Evolutionary conservation across 2,329 filamentous ascomycete genomes (phyloP), one percentile per base, ranked within the genome.

Genomic region (Fonsecaea erecta): DNA sequence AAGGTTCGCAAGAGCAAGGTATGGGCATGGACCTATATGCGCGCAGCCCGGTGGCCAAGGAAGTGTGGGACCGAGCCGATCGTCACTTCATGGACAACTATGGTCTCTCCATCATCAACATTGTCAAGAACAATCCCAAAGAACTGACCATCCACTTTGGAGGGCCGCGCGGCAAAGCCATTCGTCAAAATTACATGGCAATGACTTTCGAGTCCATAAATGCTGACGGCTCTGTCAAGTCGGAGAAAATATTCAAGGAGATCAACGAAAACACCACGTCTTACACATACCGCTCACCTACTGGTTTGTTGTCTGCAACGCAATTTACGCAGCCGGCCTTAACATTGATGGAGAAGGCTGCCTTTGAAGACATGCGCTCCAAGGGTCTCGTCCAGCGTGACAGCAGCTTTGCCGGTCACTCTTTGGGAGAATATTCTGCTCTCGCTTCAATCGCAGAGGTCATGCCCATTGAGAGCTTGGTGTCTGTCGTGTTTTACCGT

Each of bases 201-300:
- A 99, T 99, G 95, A 98, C 94, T 54, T 99, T 98, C 79, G 95
- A 99, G 83, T 96, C 94, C n/a, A 93, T 99, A 60, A 90, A 90
- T 65, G 83, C 91, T 1, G 95, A 99, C 77, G 95, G 95, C 28
- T 87, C 87, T 37, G 93, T 97, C 82, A 98, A 97, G 81, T 97
- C 95, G 0, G 95, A 99, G 84, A 96, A 94, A 81, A 99, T 99
- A 76, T 99, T 99, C 86, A 98, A 99, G 84, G 93, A 96, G 74
- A 93, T 99, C 73, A 87, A 90, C 74, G 95, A 98, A 81, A 89
- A 85, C 76, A 98, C 94, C 1, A 91, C 91, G 5, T 98, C 91
- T 0, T 99, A 99, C 84, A 99, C 95, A 1, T 99, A 98, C 84
- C 88, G 91, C 65, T 99, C 95, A 12, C 95, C 95, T 1, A 96